These are phyloP conservation scores for Funneliformis caledonium DNA, from an alignment of 371 early-diverging fungal species.

Conservation along the genomic window DNA sequence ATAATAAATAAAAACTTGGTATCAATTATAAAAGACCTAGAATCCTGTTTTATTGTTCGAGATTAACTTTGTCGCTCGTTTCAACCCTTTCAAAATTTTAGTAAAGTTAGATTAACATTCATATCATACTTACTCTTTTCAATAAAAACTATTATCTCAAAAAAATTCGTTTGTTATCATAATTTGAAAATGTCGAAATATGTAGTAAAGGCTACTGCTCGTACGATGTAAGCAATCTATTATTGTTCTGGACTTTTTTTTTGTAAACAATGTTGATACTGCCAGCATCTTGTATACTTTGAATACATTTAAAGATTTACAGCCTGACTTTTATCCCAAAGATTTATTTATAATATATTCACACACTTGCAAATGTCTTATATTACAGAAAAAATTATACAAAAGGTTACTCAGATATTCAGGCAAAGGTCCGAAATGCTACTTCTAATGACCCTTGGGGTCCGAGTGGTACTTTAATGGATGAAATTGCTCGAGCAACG, in stretches of 20 bases:
- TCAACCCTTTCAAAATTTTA: background rate
- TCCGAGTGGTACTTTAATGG: slow-evolving; percentile 86
- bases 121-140: background rate
- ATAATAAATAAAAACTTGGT: background rate
- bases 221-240: too few relatives aligned
- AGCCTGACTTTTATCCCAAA: background rate
- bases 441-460: slow-evolving; percentile 93
- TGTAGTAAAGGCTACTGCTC: too few relatives aligned
- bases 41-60: too few relatives aligned
- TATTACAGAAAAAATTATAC: slow-evolving; percentile 88
- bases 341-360: background rate
- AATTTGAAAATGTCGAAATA: too few relatives aligned
- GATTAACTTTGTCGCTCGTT: too few relatives aligned
- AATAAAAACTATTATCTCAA: too few relatives aligned
- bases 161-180: too few relatives aligned
- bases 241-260: too few relatives aligned
- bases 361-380: background rate
- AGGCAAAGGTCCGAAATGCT: slow-evolving; percentile 93
- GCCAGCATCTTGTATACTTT: background rate
- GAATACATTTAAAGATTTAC: background rate
- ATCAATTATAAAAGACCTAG: background rate
- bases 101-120: background rate
- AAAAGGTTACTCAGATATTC: slow-evolving; percentile 95
- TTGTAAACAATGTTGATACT: background rate
- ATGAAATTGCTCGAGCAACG: slow-evolving; percentile 87